These are phyloP conservation scores for Heliosperma pusillum DNA, from an alignment of 148 eudicot species.

Conservation along the genomic window DNA sequence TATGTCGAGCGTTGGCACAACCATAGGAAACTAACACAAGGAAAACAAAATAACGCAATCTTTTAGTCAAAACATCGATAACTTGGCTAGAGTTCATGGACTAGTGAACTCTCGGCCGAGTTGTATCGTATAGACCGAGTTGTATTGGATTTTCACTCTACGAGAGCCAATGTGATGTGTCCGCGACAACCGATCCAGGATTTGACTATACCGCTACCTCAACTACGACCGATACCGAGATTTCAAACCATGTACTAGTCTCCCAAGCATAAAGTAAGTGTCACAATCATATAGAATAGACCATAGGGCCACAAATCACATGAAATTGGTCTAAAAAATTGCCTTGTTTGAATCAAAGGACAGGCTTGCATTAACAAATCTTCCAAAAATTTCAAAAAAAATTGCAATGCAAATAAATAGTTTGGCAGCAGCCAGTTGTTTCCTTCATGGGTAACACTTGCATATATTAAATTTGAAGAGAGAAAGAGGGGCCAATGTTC, in stretches of 20 bases:
- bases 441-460: constrained; percentile 30
- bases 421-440: constrained; percentile 16
- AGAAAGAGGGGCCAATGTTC: constrained; percentile 13
- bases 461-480: constrained; percentile 11
- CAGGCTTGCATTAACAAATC: not conserved
- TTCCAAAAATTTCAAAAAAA: not conserved
- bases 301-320: constrained; percentile 1
- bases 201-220: too few relatives aligned
- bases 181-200: too few relatives aligned
- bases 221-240: too few relatives aligned
- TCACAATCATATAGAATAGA: not conserved
- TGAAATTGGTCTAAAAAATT: constrained; percentile 15
- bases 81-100: too few relatives aligned
- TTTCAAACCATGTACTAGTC: not conserved
- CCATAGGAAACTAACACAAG: too few relatives aligned
- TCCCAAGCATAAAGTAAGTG: not conserved
- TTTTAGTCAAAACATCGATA: too few relatives aligned
- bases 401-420: constrained; percentile 2
- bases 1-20: too few relatives aligned
- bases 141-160: too few relatives aligned
- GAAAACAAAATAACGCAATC: too few relatives aligned
- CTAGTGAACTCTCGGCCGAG: too few relatives aligned
- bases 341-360: constrained; percentile 5
- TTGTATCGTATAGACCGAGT: too few relatives aligned
- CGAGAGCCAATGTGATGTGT: too few relatives aligned